Evolutionary conservation across 176 grass and related monocot genomes (phyloP).

Genomic region (Poa annua): DNA sequence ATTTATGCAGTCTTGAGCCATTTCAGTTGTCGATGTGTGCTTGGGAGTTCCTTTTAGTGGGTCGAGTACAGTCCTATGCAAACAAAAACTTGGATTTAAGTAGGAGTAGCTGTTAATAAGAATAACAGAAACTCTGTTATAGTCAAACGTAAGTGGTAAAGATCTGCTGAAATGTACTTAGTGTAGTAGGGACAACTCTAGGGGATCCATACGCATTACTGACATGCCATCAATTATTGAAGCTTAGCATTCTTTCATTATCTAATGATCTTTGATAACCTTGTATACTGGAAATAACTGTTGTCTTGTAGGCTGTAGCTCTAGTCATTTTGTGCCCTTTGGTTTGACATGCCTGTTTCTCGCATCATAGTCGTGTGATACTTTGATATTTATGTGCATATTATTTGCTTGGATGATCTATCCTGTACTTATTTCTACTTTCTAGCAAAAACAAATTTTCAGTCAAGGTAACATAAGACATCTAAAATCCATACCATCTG

Average conservation of each 20-base stretch:
- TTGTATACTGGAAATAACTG: slow-evolving; percentile 28
- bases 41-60: slow-evolving; percentile 15
- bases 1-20: background rate
- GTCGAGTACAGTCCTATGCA: background rate
- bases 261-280: background rate
- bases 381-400: slow-evolving; percentile 25
- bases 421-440: slow-evolving; percentile 4
- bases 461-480: slow-evolving; percentile 30
- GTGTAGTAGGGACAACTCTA: background rate
- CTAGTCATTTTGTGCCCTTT: slow-evolving; percentile 15
- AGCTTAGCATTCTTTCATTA: slow-evolving; percentile 11
- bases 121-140: too few species aligned
- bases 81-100: background rate
- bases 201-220: background rate
- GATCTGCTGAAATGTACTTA: background rate
- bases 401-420: slow-evolving; percentile 16
- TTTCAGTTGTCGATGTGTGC: slow-evolving; percentile 12
- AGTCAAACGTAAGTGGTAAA: background rate
- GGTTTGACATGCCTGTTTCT: slow-evolving; percentile 13
- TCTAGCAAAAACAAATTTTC: background rate
- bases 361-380: background rate
- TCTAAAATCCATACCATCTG: slow-evolving; percentile 21
- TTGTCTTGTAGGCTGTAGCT: slow-evolving; percentile 1
- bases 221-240: background rate
- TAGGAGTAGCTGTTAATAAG: background rate